Percentiles rank a stretch among this genome's conserved stretches.
These are phyloP conservation scores for Pythium brachiatum DNA, from an alignment of 352 stramenopile genomes.

Conservation along the genomic window DNA sequence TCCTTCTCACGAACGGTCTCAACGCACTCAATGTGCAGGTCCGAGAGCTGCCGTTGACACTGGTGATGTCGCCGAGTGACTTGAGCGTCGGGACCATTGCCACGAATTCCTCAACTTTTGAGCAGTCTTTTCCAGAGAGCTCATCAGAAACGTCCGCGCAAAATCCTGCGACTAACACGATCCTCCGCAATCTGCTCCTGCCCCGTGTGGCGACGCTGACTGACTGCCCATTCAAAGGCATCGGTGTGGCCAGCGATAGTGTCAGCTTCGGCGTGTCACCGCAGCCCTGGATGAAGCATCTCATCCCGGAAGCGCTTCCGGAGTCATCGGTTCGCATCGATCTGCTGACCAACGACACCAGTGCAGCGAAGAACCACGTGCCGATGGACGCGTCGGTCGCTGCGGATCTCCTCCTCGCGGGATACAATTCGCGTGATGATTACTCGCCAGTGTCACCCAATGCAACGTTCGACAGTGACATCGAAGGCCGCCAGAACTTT, in stretches of 20 bases:
- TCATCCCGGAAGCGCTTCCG: not conserved
- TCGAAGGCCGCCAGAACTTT: not conserved
- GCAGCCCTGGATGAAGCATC: not conserved
- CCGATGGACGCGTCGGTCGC: not conserved
- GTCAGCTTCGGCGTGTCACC: not conserved
- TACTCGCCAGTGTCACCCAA: not conserved
- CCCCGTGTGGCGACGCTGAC: not conserved
- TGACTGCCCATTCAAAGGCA: too few relatives aligned
- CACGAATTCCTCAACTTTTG: not conserved
- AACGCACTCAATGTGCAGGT: conserved; percentile 4
- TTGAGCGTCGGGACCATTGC: not conserved
- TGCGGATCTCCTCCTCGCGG: conserved; percentile 1
- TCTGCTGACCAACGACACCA: conserved; percentile 5
- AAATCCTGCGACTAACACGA: conserved; percentile 5
- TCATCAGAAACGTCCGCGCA: too few relatives aligned
- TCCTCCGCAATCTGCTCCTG: conserved; percentile 10
- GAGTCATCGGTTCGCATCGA: not conserved
- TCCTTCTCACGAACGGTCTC: not conserved
- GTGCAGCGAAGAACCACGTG: not conserved
- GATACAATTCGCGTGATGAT: too few relatives aligned
- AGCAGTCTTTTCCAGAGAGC: not conserved
- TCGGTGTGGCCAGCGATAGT: not conserved
- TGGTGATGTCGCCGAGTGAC: conserved; percentile 3
- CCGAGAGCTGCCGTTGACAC: not conserved
- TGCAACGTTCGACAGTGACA: not conserved